phyloP scores from a whole-genome alignment of 768 basidiomycete species.

The Pilatotrama ljubarskyi region DNA sequence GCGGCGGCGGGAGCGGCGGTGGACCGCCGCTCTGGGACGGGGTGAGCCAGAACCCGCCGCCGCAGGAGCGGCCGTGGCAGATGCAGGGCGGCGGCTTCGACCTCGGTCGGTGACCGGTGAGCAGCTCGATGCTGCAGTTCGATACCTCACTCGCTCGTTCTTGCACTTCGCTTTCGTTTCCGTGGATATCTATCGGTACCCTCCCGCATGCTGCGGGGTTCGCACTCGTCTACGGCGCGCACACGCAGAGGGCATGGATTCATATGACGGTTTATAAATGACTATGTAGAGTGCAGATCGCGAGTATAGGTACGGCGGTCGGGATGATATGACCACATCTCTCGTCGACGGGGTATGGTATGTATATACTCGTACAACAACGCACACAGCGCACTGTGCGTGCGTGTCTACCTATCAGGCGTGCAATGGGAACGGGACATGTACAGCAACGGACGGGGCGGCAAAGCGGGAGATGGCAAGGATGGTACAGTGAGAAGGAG shows the following conservation, averaged over 20 bases:
- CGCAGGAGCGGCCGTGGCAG: conserved; percentile 48
- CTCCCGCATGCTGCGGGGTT: not conserved
- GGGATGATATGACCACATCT: conserved; percentile 7
- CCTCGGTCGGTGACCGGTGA: conserved; percentile 8
- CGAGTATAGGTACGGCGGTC: conserved; percentile 14
- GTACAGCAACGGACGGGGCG: not conserved
- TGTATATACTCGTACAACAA: conserved; percentile 22
- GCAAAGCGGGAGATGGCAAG: not conserved
- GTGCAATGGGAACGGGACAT: not conserved
- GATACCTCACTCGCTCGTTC: not conserved
- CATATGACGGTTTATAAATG: conserved; percentile 2
- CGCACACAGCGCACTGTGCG: conserved; percentile 10
- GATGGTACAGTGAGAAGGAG: conserved; percentile 3
- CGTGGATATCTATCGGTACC: conserved; percentile 5
- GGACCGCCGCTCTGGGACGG: conserved; percentile 35
- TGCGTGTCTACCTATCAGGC: conserved; percentile 13
- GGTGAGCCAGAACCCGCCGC: conserved; percentile 35
- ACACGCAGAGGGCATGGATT: not conserved
- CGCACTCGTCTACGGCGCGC: not conserved
- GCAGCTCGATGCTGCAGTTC: not conserved
- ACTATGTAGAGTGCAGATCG: not conserved
- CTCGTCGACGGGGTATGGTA: conserved; percentile 5
- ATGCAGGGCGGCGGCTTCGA: conserved; percentile 16
- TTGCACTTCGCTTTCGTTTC: conserved; percentile 4
- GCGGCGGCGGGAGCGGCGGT: conserved; percentile 28